Percentiles rank a stretch among this genome's conserved stretches.
Conservation (phyloP, 306 rosid species). For the Datisca glomerata region DNA sequence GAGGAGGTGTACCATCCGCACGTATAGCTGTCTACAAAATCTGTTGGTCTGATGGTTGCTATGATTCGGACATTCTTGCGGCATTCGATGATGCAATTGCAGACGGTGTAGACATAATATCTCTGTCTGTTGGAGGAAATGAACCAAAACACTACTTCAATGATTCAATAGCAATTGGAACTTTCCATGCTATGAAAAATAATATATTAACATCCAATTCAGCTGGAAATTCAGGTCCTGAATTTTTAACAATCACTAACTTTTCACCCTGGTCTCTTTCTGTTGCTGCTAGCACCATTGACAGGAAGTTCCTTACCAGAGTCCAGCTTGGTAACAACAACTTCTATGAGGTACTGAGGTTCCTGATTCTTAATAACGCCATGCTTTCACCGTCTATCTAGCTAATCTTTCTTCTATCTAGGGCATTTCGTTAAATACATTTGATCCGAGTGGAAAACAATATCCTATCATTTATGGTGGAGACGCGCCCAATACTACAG, state of each 20-base stretch:
- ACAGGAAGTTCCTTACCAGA: neutral
- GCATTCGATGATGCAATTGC: constrained; percentile 30
- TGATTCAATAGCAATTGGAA: constrained; percentile 14
- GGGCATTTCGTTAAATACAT: constrained; percentile 37
- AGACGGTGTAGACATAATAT: constrained; percentile 21
- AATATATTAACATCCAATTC: constrained; percentile 15
- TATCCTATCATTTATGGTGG: constrained; percentile 30
- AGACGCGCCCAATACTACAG: constrained; percentile 24
- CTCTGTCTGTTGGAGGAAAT: constrained; percentile 4
- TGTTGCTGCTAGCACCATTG: constrained; percentile 6
- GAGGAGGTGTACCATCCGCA: constrained; percentile 15
- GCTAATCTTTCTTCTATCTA: no score
- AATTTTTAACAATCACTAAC: neutral
- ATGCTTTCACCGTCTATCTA: no score
- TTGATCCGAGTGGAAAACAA: constrained; percentile 14
- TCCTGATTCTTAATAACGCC: no score
- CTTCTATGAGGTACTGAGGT: neutral
- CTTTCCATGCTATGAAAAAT: constrained; percentile 24
- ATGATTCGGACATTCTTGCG: constrained; percentile 6
- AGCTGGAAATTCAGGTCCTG: constrained; percentile 21
- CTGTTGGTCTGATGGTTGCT: constrained; percentile 1
- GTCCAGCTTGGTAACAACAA: constrained; percentile 1
- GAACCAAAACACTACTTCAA: accelerated
- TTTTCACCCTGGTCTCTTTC: constrained; percentile 9
- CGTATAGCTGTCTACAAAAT: constrained; percentile 15